These are phyloP conservation scores for Penicillium coprophilum DNA, from an alignment of 495 filamentous ascomycete genomes.

Conservation along the genomic window DNA sequence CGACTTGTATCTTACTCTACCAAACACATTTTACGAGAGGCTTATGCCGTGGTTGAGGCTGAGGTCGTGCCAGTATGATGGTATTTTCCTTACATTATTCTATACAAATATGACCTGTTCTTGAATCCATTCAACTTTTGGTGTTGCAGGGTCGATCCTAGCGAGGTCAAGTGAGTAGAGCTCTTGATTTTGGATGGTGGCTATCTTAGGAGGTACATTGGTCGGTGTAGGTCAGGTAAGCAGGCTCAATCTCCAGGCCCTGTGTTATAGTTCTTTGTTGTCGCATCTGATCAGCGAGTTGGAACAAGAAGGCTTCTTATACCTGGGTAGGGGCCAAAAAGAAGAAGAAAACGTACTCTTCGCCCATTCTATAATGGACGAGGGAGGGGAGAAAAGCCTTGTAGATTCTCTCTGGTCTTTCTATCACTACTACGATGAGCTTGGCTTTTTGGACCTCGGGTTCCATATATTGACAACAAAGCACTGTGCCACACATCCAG, in stretches of 20 bases:
- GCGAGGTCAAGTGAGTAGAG: neutral
- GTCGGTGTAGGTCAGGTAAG: neutral
- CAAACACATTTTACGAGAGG: conserved; percentile 32
- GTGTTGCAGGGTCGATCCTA: neutral
- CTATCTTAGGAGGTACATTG: neutral
- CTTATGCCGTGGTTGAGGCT: conserved; percentile 20
- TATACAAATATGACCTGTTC: conserved; percentile 14
- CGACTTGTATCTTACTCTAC: conserved; percentile 34
- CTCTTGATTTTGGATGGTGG: neutral
- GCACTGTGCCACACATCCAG: too few species aligned
- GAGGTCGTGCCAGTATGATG: conserved; percentile 8
- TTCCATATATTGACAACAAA: too few species aligned
- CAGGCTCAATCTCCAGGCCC: neutral
- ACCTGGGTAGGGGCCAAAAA: neutral
- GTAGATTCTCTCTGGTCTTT: too few species aligned
- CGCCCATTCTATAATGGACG: too few species aligned
- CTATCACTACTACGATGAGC: too few species aligned
- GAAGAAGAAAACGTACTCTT: too few species aligned
- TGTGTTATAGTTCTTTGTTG: neutral
- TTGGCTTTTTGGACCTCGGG: too few species aligned
- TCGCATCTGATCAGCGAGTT: neutral
- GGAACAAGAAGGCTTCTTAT: neutral
- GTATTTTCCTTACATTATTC: conserved; percentile 5
- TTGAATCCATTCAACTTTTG: neutral
- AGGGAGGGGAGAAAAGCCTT: too few species aligned